A percentile compares a stretch with the other conserved stretches of the same genome.
These are phyloP conservation scores for Cutaneotrichosporon cutaneum DNA, from an alignment of 1,284 basidiomycete species.

Conservation along the genomic window DNA sequence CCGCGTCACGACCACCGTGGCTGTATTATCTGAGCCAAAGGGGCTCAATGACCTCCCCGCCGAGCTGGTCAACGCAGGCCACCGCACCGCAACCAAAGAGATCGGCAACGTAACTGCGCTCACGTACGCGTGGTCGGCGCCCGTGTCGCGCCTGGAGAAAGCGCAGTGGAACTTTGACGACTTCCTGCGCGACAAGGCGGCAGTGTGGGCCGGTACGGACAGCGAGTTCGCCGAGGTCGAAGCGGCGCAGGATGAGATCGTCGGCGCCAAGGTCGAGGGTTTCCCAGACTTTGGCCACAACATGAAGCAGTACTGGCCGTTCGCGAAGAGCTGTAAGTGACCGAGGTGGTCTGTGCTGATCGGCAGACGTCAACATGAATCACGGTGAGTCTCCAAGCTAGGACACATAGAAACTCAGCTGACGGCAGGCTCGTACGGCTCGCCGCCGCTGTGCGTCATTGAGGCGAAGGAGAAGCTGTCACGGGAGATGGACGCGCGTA, in stretches of 20 bases:
- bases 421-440: conserved; percentile 65
- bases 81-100: conserved; percentile 12
- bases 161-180: conserved; percentile 62
- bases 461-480: conserved; percentile 57
- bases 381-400: conserved; percentile 55
- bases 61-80: conserved; percentile 31
- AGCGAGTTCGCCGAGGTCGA: conserved; percentile 67
- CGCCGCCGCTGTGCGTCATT: conserved; percentile 63
- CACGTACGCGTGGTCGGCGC: conserved; percentile 69
- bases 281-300: conserved; percentile 60
- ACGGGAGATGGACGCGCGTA: conserved; percentile 60
- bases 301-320: conserved; percentile 61
- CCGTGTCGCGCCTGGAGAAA: conserved; percentile 57
- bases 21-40: conserved; percentile 53
- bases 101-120: conserved; percentile 52
- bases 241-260: conserved; percentile 57
- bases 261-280: conserved; percentile 32
- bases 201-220: conserved; percentile 35
- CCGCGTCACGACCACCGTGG: conserved; percentile 55
- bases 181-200: conserved; percentile 42
- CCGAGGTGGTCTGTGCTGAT: conserved; percentile 9
- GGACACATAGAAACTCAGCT: not conserved
- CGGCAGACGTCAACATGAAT: conserved; percentile 62
- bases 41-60: conserved; percentile 43
- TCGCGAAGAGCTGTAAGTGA: conserved; percentile 58